Conservation (phyloP, 2,329 filamentous ascomycete genomes). For the Aspergillus tanneri region DNA sequence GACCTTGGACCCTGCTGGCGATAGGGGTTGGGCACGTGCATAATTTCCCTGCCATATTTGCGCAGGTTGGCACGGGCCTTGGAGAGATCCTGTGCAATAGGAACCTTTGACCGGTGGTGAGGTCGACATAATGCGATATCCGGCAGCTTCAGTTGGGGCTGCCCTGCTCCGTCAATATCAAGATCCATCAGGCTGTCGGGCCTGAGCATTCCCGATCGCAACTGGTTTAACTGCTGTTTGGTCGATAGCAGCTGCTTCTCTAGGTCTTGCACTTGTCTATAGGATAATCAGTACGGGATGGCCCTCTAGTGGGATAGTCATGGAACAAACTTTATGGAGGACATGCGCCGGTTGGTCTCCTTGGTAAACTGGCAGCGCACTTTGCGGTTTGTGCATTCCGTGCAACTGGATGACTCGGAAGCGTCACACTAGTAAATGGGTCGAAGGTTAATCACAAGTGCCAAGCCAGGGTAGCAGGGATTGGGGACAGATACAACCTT, state of each 20-base stretch:
- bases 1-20: constrained; percentile 54
- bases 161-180: constrained; percentile 39
- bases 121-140: constrained; percentile 66
- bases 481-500: constrained; percentile 49
- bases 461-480: constrained; percentile 2
- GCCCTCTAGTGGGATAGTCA: constrained; percentile 1
- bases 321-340: constrained; percentile 76
- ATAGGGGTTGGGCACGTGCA: constrained; percentile 72
- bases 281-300: constrained; percentile 20
- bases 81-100: constrained; percentile 66
- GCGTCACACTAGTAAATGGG: constrained; percentile 69
- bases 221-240: constrained; percentile 73
- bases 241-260: constrained; percentile 84
- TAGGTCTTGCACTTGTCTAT: constrained; percentile 84
- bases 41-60: constrained; percentile 72
- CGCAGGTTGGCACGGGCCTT: constrained; percentile 71
- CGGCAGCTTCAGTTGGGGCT: constrained; percentile 59
- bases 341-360: constrained; percentile 97
- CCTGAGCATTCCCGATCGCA: constrained; percentile 63
- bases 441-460: constrained; percentile 6
- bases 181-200: constrained; percentile 48
- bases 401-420: constrained; percentile 92
- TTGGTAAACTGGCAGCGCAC: constrained; percentile 99
- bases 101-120: constrained; percentile 60
- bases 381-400: constrained; percentile 92